Evolutionary conservation across 805 yeast genomes (phyloP).

Genomic region (Nakazawaea ernobii): DNA sequence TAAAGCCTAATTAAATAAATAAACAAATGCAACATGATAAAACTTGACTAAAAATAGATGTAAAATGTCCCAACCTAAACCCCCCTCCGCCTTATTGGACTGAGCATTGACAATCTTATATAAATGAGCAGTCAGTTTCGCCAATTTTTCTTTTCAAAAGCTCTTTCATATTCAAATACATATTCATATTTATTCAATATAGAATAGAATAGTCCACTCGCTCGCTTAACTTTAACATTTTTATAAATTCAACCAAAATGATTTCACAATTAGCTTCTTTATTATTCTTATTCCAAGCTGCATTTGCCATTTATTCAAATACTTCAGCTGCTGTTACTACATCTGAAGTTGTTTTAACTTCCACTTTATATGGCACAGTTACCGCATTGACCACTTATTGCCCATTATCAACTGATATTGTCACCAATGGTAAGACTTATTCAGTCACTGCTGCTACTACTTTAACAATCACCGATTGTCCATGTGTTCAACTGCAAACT

Average conservation of each 20-base stretch:
- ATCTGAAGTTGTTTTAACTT: slow-evolving; percentile 7
- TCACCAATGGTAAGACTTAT: slow-evolving; percentile 63
- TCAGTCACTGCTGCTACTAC: slow-evolving; percentile 77
- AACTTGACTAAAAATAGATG: too few relatives aligned
- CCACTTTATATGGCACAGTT: slow-evolving; percentile 35
- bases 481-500: slow-evolving; percentile 54
- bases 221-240: too few relatives aligned
- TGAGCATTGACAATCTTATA: too few relatives aligned
- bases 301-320: slow-evolving; percentile 41
- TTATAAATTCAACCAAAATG: neutral
- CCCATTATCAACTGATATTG: slow-evolving; percentile 65
- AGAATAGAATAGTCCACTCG: too few relatives aligned
- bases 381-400: slow-evolving; percentile 78
- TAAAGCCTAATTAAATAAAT: too few relatives aligned
- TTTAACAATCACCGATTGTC: slow-evolving; percentile 80
- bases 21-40: too few relatives aligned
- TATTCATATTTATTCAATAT: too few relatives aligned
- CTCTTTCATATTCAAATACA: too few relatives aligned
- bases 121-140: too few relatives aligned
- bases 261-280: neutral
- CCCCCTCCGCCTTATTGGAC: too few relatives aligned
- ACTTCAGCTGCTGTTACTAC: slow-evolving; percentile 43
- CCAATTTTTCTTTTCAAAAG: too few relatives aligned
- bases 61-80: too few relatives aligned
- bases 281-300: slow-evolving; percentile 17